A percentile compares a stretch with the other conserved stretches of the same genome.
These are phyloP conservation scores for Metschnikowia henanensis DNA, from an alignment of 805 yeast species.

Conservation along the genomic window DNA sequence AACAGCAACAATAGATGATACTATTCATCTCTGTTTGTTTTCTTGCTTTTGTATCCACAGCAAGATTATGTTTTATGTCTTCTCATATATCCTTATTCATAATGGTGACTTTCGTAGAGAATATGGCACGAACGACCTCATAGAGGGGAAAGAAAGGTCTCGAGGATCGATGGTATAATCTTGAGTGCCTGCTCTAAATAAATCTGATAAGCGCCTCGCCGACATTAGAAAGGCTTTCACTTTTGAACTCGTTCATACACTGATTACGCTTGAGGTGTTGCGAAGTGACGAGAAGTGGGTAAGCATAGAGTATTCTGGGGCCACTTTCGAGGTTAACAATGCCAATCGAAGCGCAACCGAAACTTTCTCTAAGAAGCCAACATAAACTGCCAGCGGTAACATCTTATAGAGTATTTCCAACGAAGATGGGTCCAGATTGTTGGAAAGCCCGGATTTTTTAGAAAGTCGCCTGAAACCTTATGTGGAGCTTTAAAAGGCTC, in stretches of 20 bases:
- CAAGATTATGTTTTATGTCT: too few species aligned
- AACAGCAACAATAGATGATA: too few species aligned
- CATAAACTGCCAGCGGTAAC: background rate
- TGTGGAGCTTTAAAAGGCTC: too few species aligned
- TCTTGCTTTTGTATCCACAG: too few species aligned
- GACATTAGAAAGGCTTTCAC: slow-evolving; percentile 4
- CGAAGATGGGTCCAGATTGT: too few species aligned
- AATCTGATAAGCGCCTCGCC: slow-evolving; percentile 1
- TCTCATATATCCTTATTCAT: too few species aligned
- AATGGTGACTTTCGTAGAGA: background rate
- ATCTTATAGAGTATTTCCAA: background rate
- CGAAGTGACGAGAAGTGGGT: background rate
- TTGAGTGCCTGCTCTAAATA: background rate
- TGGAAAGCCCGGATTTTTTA: too few species aligned
- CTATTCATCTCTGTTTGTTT: too few species aligned
- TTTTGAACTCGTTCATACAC: slow-evolving; percentile 4
- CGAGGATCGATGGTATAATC: background rate
- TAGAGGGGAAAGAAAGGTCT: slow-evolving; percentile 1
- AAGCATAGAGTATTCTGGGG: background rate
- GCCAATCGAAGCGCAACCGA: too few species aligned
- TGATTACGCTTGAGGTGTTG: slow-evolving; percentile 3
- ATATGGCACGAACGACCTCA: background rate
- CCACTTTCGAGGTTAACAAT: too few species aligned
- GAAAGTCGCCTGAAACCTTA: too few species aligned
- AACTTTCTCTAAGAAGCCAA: background rate